Conservation (phyloP, 2,329 filamentous ascomycete species). For the Thyridium curvatum region DNA sequence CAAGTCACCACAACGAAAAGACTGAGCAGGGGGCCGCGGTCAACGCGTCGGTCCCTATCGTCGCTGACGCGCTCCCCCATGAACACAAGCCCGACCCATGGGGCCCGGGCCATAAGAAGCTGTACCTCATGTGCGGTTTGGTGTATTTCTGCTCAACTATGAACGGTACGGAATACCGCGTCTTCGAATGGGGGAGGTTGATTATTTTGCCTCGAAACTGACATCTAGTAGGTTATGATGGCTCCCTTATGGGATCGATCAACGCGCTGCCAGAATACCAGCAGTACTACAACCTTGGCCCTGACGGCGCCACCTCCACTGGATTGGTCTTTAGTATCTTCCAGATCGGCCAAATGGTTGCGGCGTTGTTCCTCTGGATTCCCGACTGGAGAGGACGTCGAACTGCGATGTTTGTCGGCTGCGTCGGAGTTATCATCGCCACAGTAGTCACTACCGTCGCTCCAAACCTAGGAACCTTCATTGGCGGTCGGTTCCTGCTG, state of each 20-base stretch:
- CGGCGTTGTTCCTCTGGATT: conserved; percentile 33
- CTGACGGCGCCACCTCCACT: conserved; percentile 28
- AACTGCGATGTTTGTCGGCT: conserved; percentile 36
- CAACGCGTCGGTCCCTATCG: too few relatives aligned
- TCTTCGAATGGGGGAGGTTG: too few relatives aligned
- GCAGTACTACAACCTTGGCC: conserved; percentile 27
- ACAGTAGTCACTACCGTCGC: conserved; percentile 42
- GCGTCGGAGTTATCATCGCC: conserved; percentile 40
- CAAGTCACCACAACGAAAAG: too few relatives aligned
- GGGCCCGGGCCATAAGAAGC: too few relatives aligned
- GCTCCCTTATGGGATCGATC: conserved; percentile 35
- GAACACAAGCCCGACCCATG: too few relatives aligned
- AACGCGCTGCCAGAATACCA: conserved; percentile 35
- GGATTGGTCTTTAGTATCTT: conserved; percentile 39
- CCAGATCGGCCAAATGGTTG: conserved; percentile 35
- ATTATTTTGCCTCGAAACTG: too few relatives aligned
- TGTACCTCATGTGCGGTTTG: neutral
- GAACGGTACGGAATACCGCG: conserved; percentile 21
- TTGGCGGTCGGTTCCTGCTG: conserved; percentile 42
- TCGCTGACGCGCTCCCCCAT: too few relatives aligned
- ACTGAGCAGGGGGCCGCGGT: too few relatives aligned
- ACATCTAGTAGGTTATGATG: conserved; percentile 26
- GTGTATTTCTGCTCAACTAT: conserved; percentile 31
- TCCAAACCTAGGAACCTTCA: conserved; percentile 36
- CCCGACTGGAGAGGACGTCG: conserved; percentile 37